Evolutionary conservation across 257 asterid species (phyloP).

Genomic region (Penstemon newberryi): DNA sequence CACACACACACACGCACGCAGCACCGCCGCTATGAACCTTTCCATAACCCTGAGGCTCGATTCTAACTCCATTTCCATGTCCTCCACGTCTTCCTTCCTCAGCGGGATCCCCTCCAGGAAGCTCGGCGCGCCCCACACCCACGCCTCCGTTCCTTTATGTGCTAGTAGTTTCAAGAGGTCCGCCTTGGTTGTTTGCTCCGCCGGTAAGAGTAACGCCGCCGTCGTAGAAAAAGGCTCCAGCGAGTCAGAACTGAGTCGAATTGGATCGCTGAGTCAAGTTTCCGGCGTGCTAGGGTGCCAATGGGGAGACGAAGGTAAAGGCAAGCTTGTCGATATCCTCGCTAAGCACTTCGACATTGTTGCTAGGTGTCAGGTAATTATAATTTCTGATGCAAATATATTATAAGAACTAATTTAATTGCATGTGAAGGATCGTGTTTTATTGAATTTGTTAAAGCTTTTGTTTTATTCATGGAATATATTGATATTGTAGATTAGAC

Average conservation of each 20-base stretch:
- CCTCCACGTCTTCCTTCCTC: constrained; percentile 11
- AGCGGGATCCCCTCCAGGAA: constrained; percentile 5
- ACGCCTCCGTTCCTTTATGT: no score
- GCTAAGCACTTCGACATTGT: constrained; percentile 90
- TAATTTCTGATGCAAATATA: neutral
- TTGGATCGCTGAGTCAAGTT: neutral
- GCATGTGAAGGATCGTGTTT: no score
- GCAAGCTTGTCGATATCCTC: constrained; percentile 21
- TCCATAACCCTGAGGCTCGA: neutral
- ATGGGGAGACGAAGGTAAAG: neutral
- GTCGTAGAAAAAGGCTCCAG: no score
- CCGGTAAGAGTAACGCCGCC: no score
- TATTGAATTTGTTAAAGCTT: no score
- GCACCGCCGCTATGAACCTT: constrained; percentile 31
- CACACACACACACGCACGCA: neutral
- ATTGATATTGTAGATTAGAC: no score
- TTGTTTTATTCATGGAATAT: no score
- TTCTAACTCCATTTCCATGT: constrained; percentile 15
- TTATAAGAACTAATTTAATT: no score
- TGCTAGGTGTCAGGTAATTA: constrained; percentile 92
- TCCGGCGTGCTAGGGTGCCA: neutral
- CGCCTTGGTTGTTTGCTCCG: no score
- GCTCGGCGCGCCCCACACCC: constrained; percentile 12
- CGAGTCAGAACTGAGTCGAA: no score
- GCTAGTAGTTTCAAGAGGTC: no score